Evolutionary conservation across 2,329 filamentous ascomycete genomes (phyloP).

Genomic region (Didymella sp.): DNA sequence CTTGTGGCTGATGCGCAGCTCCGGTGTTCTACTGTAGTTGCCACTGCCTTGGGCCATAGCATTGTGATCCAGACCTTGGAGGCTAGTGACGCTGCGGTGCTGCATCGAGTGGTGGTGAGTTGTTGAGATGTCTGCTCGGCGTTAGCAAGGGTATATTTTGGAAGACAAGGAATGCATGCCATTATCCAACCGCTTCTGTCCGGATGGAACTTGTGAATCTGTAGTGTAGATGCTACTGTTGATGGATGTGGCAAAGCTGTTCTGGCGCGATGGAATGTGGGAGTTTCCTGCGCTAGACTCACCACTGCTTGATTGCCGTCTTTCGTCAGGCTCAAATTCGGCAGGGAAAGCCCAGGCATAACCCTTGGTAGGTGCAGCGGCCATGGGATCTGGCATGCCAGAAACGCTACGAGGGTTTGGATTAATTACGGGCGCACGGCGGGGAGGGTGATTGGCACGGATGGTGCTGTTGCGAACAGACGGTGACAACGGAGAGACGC

Average conservation of each 20-base stretch:
- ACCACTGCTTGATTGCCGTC: slow-evolving; percentile 57
- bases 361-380: slow-evolving; percentile 80
- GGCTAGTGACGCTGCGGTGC: slow-evolving; percentile 72
- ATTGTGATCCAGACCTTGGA: slow-evolving; percentile 66
- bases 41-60: slow-evolving; percentile 64
- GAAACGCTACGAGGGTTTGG: slow-evolving; percentile 68
- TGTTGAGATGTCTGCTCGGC: slow-evolving; percentile 50
- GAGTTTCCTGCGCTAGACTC: slow-evolving; percentile 59
- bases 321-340: slow-evolving; percentile 65
- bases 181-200: slow-evolving; percentile 76
- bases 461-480: slow-evolving; percentile 44
- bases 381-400: slow-evolving; percentile 68
- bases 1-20: slow-evolving; percentile 83
- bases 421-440: slow-evolving; percentile 77
- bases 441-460: slow-evolving; percentile 52
- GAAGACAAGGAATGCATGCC: slow-evolving; percentile 43
- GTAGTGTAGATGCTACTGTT: slow-evolving; percentile 81
- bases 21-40: slow-evolving; percentile 82
- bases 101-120: slow-evolving; percentile 78
- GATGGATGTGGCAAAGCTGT: slow-evolving; percentile 78
- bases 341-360: slow-evolving; percentile 86
- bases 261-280: slow-evolving; percentile 70
- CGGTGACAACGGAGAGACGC: slow-evolving; percentile 55
- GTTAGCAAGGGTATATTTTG: slow-evolving; percentile 30
- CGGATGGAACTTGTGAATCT: slow-evolving; percentile 73